Conservation (phyloP, 2,329 filamentous ascomycete species). For the Tolypocladium tundrense region DNA sequence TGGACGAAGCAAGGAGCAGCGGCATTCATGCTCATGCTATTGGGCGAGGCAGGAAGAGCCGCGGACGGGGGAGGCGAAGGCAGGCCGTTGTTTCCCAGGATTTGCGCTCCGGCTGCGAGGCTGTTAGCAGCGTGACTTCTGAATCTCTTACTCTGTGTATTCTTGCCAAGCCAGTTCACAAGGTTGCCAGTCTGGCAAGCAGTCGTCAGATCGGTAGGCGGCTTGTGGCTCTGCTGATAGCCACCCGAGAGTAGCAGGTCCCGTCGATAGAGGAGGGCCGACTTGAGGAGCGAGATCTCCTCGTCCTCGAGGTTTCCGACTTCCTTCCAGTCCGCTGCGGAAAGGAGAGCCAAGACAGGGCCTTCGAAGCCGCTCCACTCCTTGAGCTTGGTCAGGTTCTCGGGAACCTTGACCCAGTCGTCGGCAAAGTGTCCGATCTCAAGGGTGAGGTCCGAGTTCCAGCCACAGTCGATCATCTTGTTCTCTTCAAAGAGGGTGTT, state of each 20-base stretch:
- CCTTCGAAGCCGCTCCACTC: slow-evolving; percentile 16
- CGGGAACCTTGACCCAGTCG: slow-evolving; percentile 19
- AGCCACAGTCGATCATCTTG: slow-evolving; percentile 17
- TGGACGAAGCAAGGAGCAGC: slow-evolving; percentile 8
- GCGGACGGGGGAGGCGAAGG: slow-evolving; percentile 13
- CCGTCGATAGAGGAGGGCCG: slow-evolving; percentile 22
- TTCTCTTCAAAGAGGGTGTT: slow-evolving; percentile 31
- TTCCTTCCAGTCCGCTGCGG: slow-evolving; percentile 13
- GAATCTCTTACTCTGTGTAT: not conserved
- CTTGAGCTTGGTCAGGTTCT: slow-evolving; percentile 20
- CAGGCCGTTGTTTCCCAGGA: slow-evolving; percentile 17
- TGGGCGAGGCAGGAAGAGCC: slow-evolving; percentile 9
- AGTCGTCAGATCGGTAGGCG: slow-evolving; percentile 14
- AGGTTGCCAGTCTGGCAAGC: slow-evolving; percentile 15
- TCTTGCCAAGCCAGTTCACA: slow-evolving; percentile 28
- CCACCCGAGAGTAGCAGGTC: slow-evolving; percentile 12
- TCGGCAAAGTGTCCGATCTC: slow-evolving; percentile 26
- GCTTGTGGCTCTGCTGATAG: slow-evolving; percentile 2
- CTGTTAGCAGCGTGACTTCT: slow-evolving; percentile 5
- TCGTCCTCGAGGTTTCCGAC: slow-evolving; percentile 20
- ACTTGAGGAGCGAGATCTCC: slow-evolving; percentile 17
- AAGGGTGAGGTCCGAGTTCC: slow-evolving; percentile 11
- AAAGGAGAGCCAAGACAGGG: slow-evolving; percentile 17
- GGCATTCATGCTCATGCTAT: slow-evolving; percentile 8
- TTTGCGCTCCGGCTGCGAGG: slow-evolving; percentile 16